A percentile compares a stretch with the other conserved stretches of the same genome.
Evolutionary conservation across 192 early-diverging fungal genomes (phyloP).

Genomic region (Mortierella antarctica): DNA sequence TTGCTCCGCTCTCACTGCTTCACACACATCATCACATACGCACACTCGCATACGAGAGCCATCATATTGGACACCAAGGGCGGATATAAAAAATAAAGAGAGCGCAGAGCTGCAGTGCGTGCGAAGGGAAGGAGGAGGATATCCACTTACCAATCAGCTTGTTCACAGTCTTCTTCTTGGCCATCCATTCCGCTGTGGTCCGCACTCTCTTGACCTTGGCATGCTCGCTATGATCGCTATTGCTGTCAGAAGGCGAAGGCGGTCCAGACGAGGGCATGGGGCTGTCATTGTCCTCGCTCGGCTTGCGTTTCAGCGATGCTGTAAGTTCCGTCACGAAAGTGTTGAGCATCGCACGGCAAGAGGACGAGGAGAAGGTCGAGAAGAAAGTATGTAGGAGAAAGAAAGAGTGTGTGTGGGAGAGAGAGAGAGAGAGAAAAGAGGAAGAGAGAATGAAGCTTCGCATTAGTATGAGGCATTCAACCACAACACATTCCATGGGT

Average conservation of each 20-base stretch:
- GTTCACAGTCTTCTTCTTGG: conserved; percentile 46
- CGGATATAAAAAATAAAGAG: not conserved
- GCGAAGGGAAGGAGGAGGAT: not conserved
- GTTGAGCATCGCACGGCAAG: conserved; percentile 11
- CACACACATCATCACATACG: not conserved
- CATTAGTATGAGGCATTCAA: not conserved
- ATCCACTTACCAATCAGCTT: conserved; percentile 50
- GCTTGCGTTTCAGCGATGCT: conserved; percentile 38
- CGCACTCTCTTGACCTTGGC: conserved; percentile 50
- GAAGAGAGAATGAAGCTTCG: not conserved
- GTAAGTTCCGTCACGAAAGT: conserved; percentile 8
- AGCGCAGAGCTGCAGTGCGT: too few species aligned
- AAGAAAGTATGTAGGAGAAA: too few species aligned
- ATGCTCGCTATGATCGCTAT: conserved; percentile 27
- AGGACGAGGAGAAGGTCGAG: not conserved
- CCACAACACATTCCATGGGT: not conserved
- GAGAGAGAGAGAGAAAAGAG: conserved; percentile 1
- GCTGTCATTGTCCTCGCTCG: conserved; percentile 49
- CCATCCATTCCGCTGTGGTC: conserved; percentile 23
- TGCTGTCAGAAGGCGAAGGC: conserved; percentile 33
- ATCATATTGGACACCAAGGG: not conserved
- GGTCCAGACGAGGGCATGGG: conserved; percentile 46
- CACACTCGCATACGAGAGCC: not conserved
- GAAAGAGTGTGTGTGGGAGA: conserved; percentile 1
- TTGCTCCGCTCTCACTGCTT: too few species aligned